Evolutionary conservation across 148 eudicot genomes (phyloP).

Genomic region (Talinum fruticosum): DNA sequence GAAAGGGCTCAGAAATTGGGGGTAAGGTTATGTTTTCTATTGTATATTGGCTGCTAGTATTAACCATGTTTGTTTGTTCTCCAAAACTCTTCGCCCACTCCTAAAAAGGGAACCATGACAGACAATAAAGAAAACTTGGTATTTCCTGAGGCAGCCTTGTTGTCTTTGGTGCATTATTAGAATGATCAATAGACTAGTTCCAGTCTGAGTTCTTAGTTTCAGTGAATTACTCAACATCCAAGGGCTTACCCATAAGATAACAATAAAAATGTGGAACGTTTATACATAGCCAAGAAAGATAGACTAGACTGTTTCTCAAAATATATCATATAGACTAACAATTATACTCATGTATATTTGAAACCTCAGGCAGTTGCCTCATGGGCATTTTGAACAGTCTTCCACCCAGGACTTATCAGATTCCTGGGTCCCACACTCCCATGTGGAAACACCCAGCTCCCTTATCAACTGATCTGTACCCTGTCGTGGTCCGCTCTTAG

Average conservation of each 20-base stretch:
- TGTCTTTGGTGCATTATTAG: not conserved
- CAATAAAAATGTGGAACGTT: too few species aligned
- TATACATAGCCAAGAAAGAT: not conserved
- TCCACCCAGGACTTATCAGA: too few species aligned
- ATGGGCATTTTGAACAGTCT: too few species aligned
- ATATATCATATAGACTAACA: not conserved
- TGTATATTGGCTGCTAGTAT: not conserved
- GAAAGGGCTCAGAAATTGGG: conserved; percentile 45
- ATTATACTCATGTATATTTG: too few species aligned
- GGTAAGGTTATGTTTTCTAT: conserved; percentile 35
- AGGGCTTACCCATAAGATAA: not conserved
- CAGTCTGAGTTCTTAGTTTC: not conserved
- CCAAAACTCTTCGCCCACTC: not conserved
- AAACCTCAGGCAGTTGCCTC: too few species aligned
- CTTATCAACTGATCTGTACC: not conserved
- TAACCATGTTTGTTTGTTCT: not conserved
- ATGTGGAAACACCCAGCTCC: not conserved
- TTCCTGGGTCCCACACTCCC: too few species aligned
- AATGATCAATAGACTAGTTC: not conserved
- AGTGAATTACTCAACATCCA: not conserved
- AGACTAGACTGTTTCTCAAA: not conserved
- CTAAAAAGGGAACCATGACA: not conserved
- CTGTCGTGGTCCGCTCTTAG: not conserved
- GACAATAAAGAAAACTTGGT: not conserved
- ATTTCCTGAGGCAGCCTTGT: not conserved